Percentiles rank a stretch among this genome's conserved stretches.
Evolutionary conservation across 1,284 basidiomycete genomes (phyloP).

Genomic region (Ceratobasidium papillatum): DNA sequence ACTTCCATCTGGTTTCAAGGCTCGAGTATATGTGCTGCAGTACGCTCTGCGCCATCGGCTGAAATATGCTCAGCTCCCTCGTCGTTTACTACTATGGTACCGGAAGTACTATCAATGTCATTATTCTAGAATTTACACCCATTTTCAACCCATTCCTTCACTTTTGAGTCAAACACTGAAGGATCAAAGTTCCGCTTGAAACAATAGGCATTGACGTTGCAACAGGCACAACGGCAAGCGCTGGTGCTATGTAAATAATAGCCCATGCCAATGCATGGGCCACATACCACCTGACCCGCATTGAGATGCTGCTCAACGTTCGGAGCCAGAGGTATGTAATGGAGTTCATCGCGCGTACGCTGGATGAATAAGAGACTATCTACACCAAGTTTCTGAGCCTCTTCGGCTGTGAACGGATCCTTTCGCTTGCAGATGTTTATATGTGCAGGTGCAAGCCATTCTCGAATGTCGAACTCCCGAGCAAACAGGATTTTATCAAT

Average conservation of each 20-base stretch:
- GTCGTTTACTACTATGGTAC: too few species aligned
- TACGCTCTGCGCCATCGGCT: too few species aligned
- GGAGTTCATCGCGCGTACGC: too few species aligned
- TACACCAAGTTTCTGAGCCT: conserved; percentile 32
- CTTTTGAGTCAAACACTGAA: neutral
- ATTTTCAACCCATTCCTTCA: conserved; percentile 16
- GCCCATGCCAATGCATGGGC: too few species aligned
- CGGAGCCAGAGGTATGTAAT: too few species aligned
- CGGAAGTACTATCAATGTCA: too few species aligned
- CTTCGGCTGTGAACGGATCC: conserved; percentile 25
- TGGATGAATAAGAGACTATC: conserved; percentile 8
- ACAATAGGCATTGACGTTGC: neutral
- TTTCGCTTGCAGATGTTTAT: conserved; percentile 15
- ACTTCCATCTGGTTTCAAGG: too few species aligned
- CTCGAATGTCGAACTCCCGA: conserved; percentile 28
- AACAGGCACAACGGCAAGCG: neutral
- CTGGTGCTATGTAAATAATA: too few species aligned
- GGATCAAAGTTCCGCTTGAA: too few species aligned
- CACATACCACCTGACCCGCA: too few species aligned
- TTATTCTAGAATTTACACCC: neutral
- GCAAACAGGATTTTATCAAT: conserved; percentile 39
- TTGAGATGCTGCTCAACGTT: too few species aligned
- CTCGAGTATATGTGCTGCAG: too few species aligned
- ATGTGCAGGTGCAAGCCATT: conserved; percentile 39
- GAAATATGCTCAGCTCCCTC: neutral